A percentile compares a stretch with the other conserved stretches of the same genome.
Conservation (phyloP, 257 asterid genomes). For the Haberlea rhodopensis region DNA sequence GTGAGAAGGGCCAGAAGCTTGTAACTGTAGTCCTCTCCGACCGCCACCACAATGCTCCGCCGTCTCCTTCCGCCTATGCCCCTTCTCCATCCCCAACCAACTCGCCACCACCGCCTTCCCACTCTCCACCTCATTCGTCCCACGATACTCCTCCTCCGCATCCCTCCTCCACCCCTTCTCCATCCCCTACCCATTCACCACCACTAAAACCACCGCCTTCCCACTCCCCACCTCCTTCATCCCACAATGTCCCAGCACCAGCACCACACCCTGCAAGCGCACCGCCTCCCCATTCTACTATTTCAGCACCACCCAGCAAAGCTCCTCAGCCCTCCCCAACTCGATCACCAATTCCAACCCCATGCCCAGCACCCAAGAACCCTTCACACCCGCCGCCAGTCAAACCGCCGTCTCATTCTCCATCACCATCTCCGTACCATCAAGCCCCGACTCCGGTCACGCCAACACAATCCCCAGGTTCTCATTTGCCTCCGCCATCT, state of each 20-base stretch:
- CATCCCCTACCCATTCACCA: too few relatives aligned
- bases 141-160: background rate
- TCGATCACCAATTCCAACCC: too few relatives aligned
- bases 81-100: background rate
- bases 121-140: too few relatives aligned
- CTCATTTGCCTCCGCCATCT: background rate
- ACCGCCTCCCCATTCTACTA: background rate
- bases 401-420: slow-evolving; percentile 9
- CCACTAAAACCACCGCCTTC: too few relatives aligned
- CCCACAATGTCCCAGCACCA: background rate
- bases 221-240: background rate
- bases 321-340: background rate
- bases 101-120: background rate
- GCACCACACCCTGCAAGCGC: background rate
- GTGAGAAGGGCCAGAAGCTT: slow-evolving; percentile 26
- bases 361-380: background rate
- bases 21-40: background rate
- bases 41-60: background rate
- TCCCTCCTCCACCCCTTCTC: too few relatives aligned
- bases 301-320: too few relatives aligned
- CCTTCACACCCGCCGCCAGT: background rate
- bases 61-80: background rate
- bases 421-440: background rate
- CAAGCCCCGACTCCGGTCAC: background rate
- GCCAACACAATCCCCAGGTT: background rate